These are phyloP conservation scores for Penicillium sp. DNA, from an alignment of 2,329 filamentous ascomycete genomes.

Conservation along the genomic window DNA sequence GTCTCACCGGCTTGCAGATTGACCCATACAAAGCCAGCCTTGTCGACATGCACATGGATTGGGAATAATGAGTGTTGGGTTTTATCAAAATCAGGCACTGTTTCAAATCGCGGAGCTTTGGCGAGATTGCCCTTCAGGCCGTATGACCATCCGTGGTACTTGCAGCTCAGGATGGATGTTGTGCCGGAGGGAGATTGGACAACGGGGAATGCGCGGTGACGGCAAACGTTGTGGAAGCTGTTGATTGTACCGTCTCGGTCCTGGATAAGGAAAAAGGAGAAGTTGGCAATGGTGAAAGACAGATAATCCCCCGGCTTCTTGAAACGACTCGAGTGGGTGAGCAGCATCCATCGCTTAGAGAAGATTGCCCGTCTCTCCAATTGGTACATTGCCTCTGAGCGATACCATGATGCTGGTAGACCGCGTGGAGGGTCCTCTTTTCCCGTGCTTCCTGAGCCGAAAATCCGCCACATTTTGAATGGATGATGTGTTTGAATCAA, in stretches of 20 bases:
- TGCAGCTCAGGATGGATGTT: constrained; percentile 22
- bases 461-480: constrained; percentile 17
- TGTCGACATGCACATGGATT: constrained; percentile 24
- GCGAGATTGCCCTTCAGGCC: constrained; percentile 25
- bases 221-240: constrained; percentile 28
- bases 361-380: constrained; percentile 30
- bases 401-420: constrained; percentile 29
- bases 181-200: constrained; percentile 18
- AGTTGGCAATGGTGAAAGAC: constrained; percentile 17
- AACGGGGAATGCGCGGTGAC: constrained; percentile 25
- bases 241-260: constrained; percentile 19
- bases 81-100: constrained; percentile 21
- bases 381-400: constrained; percentile 27
- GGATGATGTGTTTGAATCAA: background rate
- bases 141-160: constrained; percentile 31
- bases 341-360: constrained; percentile 27
- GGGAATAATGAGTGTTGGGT: constrained; percentile 20
- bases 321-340: constrained; percentile 25
- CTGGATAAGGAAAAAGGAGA: constrained; percentile 18
- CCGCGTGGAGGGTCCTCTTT: constrained; percentile 13
- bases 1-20: constrained; percentile 24
- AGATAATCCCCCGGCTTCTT: constrained; percentile 25
- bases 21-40: constrained; percentile 27
- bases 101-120: constrained; percentile 28
- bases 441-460: background rate